These are phyloP conservation scores for Scutellaria galericulata DNA, from an alignment of 257 asterid genomes.

Conservation along the genomic window DNA sequence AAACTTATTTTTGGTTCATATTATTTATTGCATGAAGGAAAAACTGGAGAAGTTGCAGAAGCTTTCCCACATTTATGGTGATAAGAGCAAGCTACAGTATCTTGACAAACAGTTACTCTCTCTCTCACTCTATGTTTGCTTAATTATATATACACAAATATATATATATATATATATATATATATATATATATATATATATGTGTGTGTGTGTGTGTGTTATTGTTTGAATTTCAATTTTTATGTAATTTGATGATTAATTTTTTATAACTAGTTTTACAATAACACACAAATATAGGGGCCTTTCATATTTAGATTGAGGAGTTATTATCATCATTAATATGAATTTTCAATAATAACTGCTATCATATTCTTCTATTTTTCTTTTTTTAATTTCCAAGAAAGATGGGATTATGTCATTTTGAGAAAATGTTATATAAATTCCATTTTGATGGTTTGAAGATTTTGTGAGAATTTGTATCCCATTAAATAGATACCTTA, in stretches of 20 bases:
- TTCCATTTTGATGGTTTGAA: too few relatives aligned
- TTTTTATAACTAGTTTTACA: not conserved
- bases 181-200: too few relatives aligned
- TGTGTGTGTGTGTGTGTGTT: too few relatives aligned
- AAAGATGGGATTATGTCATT: not conserved
- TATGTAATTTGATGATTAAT: slow-evolving; percentile 19
- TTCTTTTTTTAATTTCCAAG: not conserved
- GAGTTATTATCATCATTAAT: not conserved
- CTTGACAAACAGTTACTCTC: slow-evolving; percentile 58
- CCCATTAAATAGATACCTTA: not conserved
- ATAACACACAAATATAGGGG: too few relatives aligned
- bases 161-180: not conserved
- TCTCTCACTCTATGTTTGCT: not conserved
- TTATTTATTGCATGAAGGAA: slow-evolving; percentile 39
- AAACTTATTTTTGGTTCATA: too few relatives aligned
- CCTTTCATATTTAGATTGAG: not conserved
- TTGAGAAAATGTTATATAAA: not conserved
- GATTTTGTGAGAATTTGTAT: not conserved
- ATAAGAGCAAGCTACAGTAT: slow-evolving; percentile 49
- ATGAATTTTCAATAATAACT: not conserved
- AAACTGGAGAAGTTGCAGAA: slow-evolving; percentile 54
- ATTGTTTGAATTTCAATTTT: not conserved
- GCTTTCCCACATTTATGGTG: slow-evolving; percentile 49
- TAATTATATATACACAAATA: too few relatives aligned
- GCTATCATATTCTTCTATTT: not conserved